Conservation (phyloP, 2,329 filamentous ascomycete genomes). For the Sphaerostilbella broomeana region DNA sequence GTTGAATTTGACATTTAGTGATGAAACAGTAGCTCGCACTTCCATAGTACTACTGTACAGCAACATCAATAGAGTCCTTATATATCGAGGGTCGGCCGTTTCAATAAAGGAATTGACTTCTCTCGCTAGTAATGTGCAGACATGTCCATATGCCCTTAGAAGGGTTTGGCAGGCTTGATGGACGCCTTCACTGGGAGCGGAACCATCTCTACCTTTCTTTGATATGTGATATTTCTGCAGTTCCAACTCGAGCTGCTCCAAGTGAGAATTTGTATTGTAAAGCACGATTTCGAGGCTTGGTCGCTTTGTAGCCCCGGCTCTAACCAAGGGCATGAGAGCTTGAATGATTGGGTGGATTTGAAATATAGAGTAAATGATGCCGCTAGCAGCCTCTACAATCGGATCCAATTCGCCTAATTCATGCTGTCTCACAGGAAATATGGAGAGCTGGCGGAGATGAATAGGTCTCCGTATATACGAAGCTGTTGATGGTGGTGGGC, state of each 20-base stretch:
- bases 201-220: slow-evolving; percentile 40
- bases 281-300: slow-evolving; percentile 61
- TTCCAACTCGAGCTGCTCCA: slow-evolving; percentile 58
- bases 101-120: slow-evolving; percentile 60
- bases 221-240: slow-evolving; percentile 54
- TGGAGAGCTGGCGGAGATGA: slow-evolving; percentile 57
- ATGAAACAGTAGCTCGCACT: slow-evolving; percentile 48
- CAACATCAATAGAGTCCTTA: slow-evolving; percentile 56
- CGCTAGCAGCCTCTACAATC: slow-evolving; percentile 58
- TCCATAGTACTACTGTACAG: slow-evolving; percentile 64
- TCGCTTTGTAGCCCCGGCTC: slow-evolving; percentile 52
- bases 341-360: slow-evolving; percentile 64
- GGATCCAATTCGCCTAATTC: slow-evolving; percentile 56
- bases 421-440: slow-evolving; percentile 56
- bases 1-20: slow-evolving; percentile 22
- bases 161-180: slow-evolving; percentile 57
- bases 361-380: slow-evolving; percentile 60
- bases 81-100: slow-evolving; percentile 60
- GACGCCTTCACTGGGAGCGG: slow-evolving; percentile 49
- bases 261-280: slow-evolving; percentile 60
- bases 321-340: slow-evolving; percentile 55
- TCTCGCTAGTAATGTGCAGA: slow-evolving; percentile 53
- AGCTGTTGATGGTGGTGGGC: slow-evolving; percentile 50
- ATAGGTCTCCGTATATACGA: slow-evolving; percentile 52
- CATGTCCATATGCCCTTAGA: slow-evolving; percentile 58